phyloP scores from a whole-genome alignment of 345 rosid genomes.

The Salix purpurea region DNA sequence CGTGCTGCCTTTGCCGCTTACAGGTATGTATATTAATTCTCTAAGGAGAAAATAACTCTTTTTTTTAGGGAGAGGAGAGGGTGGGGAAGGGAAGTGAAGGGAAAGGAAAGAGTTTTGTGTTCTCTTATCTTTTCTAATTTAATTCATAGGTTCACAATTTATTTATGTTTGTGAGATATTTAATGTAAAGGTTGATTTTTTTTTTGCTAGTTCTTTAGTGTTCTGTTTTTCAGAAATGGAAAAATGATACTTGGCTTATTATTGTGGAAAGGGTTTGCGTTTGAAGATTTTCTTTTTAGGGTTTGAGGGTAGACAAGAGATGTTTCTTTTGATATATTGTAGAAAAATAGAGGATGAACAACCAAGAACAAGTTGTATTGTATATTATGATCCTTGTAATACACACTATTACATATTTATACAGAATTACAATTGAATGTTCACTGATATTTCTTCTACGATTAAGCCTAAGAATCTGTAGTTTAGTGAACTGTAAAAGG shows the following conservation, averaged over 20 bases:
- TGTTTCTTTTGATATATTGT: neutral
- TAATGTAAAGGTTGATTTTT: neutral
- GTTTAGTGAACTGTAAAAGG: too few species aligned
- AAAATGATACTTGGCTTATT: neutral
- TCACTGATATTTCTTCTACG: too few species aligned
- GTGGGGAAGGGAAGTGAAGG: neutral
- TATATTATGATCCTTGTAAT: too few species aligned
- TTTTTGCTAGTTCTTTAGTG: neutral
- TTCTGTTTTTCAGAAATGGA: neutral
- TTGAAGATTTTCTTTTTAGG: neutral
- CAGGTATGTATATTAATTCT: constrained; percentile 1
- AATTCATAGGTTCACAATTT: neutral
- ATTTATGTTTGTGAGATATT: neutral
- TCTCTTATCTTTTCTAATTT: neutral
- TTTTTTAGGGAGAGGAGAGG: neutral
- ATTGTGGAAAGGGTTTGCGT: neutral
- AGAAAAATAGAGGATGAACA: too few species aligned
- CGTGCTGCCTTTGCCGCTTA: neutral
- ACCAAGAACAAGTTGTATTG: too few species aligned
- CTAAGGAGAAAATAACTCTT: neutral
- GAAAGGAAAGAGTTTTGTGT: neutral
- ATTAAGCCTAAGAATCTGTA: too few species aligned
- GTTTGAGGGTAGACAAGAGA: neutral
- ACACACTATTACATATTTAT: too few species aligned
- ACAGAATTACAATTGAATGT: too few species aligned